Base-by-base conservation (phyloP, 2,329 filamentous ascomycete genomes). In the Metarhizium humberi region DNA sequence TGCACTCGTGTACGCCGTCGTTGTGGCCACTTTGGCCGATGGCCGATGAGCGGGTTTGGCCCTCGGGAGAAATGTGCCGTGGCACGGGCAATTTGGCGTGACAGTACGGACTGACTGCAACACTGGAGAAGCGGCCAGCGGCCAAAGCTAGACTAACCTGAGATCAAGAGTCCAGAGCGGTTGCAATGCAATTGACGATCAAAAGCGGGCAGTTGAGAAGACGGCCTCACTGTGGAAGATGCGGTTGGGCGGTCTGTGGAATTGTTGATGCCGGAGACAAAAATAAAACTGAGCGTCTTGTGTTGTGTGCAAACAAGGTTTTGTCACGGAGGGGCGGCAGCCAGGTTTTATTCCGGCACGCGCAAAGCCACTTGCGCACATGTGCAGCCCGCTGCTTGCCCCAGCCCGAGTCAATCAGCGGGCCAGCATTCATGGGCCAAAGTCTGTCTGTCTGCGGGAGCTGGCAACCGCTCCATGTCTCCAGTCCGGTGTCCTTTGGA, bases 121-220 rank as follows among this genome's bases (percentile, higher is more conserved):
- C 50, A 57, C 50, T 43, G 42, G 47, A 53, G 50, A 55, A 55
- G 46, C 53, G 56, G 56, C 56, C 56, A 46, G 52, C 16, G 55
- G 50, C 56, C 55, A 38, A 50, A 54, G 53, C 45, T 38, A 25
- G n/a, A 57, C 53, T 57, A 47, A 57, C 56, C 53, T 53, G 47
- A 20, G 29, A 48, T 47, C 20, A 29, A 38, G 32, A 53, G 50
- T 52, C 34, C 51, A 52, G 51, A 50, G 45, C 7, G 51, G 40
- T 51, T 52, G 48, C 51, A 42, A 48, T 42, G 55, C 36, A 46
- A 45, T 50, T 43, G 56, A 42, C 36, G 38, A 40, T 40, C 32
- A n/a, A 34, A 50, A 45, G 48, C 51, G 48, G 52, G 30, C 43
- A 49, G 38, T 16, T 45, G 6, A 16, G 10, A 32, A 14, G 49